Percentiles rank a stretch among this genome's conserved stretches.
Evolutionary conservation across 768 basidiomycete genomes (phyloP).

Genomic region (Floccularia luteovirens): DNA sequence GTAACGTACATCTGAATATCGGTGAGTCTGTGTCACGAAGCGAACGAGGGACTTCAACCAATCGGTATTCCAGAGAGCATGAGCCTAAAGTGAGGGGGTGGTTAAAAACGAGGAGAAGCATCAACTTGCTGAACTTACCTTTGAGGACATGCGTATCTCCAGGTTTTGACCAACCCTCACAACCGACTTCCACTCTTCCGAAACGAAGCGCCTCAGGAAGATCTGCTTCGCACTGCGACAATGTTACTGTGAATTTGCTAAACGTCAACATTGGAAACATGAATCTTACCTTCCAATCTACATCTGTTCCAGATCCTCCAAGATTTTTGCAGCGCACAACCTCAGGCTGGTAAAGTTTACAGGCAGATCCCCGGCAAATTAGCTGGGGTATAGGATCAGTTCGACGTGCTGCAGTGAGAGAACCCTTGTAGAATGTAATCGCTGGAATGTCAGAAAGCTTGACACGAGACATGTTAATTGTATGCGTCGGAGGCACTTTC

Average conservation of each 20-base stretch:
- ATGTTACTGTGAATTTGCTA: background rate
- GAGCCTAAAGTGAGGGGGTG: constrained; percentile 44
- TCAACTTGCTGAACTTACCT: constrained; percentile 34
- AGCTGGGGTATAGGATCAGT: constrained; percentile 71
- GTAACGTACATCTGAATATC: constrained; percentile 20
- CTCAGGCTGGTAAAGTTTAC: constrained; percentile 71
- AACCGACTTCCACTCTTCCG: constrained; percentile 78
- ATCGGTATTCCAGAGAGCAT: constrained; percentile 79
- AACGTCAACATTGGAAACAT: background rate
- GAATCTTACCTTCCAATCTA: constrained; percentile 80
- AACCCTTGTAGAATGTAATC: constrained; percentile 71
- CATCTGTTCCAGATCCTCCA: constrained; percentile 59
- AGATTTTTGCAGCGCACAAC: constrained; percentile 79
- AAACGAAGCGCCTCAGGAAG: constrained; percentile 77
- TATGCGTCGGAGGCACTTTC: background rate
- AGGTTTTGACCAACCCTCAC: constrained; percentile 83
- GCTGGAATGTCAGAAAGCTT: constrained; percentile 66
- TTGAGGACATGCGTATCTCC: constrained; percentile 83
- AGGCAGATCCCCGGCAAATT: constrained; percentile 72
- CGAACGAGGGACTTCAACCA: constrained; percentile 58
- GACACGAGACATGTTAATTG: constrained; percentile 51
- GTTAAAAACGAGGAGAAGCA: background rate
- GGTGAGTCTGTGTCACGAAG: constrained; percentile 25
- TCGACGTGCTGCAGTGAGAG: constrained; percentile 58
- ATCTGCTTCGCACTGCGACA: constrained; percentile 79